These are phyloP conservation scores for Ustilago tritici DNA, from an alignment of 1,284 basidiomycete species.

Conservation along the genomic window DNA sequence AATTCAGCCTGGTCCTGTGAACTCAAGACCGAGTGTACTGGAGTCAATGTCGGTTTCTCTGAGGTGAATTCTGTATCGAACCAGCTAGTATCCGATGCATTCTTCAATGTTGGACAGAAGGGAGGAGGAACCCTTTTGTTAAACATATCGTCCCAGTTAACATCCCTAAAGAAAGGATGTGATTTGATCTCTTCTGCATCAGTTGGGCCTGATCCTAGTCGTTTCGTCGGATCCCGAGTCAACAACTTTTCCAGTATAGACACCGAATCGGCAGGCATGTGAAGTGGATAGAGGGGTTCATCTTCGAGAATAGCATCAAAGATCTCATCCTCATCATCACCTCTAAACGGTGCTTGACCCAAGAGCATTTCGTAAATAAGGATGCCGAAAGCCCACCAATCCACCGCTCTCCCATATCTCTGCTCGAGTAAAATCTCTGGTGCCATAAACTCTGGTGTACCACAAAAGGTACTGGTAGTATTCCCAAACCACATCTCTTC, in stretches of 20 bases:
- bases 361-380: constrained; percentile 99
- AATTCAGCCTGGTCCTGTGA: constrained; percentile 82
- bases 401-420: constrained; percentile 96
- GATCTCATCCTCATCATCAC: constrained; percentile 99
- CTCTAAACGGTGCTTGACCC: constrained; percentile 98
- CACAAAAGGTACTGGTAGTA: constrained; percentile 99
- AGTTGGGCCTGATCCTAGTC: constrained; percentile 91
- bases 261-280: constrained; percentile 98
- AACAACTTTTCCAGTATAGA: constrained; percentile 92
- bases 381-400: constrained; percentile 99
- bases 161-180: constrained; percentile 98
- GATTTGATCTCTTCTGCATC: constrained; percentile 98
- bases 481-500: constrained; percentile 98
- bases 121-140: constrained; percentile 96
- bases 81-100: constrained; percentile 75
- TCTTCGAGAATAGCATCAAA: constrained; percentile 99
- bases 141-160: constrained; percentile 94
- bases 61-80: constrained; percentile 97
- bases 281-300: constrained; percentile 97
- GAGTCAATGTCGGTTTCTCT: constrained; percentile 96
- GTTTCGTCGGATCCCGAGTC: constrained; percentile 89
- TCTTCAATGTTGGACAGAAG: constrained; percentile 91
- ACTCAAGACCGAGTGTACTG: constrained; percentile 94
- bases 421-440: constrained; percentile 99
- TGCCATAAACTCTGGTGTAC: constrained; percentile 99